Evolutionary conservation across 2,329 filamentous ascomycete species (phyloP).

Genomic region (Diplodia scrobiculata): DNA sequence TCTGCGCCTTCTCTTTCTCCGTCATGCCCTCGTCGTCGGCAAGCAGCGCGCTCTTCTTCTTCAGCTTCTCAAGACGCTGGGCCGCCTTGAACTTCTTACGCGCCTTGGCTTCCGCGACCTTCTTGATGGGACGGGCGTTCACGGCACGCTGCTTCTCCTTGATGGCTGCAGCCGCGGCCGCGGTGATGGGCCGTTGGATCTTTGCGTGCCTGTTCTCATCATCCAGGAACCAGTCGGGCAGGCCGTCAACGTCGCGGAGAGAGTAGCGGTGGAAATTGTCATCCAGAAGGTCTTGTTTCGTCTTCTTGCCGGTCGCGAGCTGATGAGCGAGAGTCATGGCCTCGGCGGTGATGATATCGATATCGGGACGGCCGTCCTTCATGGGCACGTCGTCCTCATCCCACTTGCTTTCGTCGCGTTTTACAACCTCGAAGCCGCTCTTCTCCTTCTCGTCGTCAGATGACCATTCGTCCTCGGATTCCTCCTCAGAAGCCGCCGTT

Average conservation of each 20-base stretch:
- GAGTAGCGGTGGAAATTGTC: constrained; percentile 92
- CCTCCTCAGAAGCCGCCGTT: not conserved
- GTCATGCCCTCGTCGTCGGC: constrained; percentile 88
- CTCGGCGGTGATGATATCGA: constrained; percentile 98
- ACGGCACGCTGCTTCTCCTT: constrained; percentile 90
- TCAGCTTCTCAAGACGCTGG: constrained; percentile 86
- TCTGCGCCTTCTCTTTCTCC: constrained; percentile 91
- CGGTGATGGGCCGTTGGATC: constrained; percentile 83
- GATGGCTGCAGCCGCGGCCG: constrained; percentile 85
- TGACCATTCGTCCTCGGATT: constrained; percentile 39
- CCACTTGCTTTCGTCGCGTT: constrained; percentile 62
- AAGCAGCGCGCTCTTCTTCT: constrained; percentile 92
- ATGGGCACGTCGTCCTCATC: constrained; percentile 65
- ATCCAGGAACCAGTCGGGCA: constrained; percentile 97
- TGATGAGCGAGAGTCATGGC: constrained; percentile 96
- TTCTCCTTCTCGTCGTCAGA: constrained; percentile 40
- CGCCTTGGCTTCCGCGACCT: constrained; percentile 93
- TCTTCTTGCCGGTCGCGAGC: constrained; percentile 82
- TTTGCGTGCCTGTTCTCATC: constrained; percentile 85
- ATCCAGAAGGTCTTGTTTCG: constrained; percentile 76
- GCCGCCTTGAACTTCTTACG: constrained; percentile 96
- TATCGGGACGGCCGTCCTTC: constrained; percentile 70
- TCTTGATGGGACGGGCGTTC: constrained; percentile 97
- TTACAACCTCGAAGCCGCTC: constrained; percentile 64
- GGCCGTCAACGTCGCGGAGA: constrained; percentile 85